Base-by-base conservation (phyloP, 2,329 filamentous ascomycete genomes). In the Cladophialophora psammophila region DNA sequence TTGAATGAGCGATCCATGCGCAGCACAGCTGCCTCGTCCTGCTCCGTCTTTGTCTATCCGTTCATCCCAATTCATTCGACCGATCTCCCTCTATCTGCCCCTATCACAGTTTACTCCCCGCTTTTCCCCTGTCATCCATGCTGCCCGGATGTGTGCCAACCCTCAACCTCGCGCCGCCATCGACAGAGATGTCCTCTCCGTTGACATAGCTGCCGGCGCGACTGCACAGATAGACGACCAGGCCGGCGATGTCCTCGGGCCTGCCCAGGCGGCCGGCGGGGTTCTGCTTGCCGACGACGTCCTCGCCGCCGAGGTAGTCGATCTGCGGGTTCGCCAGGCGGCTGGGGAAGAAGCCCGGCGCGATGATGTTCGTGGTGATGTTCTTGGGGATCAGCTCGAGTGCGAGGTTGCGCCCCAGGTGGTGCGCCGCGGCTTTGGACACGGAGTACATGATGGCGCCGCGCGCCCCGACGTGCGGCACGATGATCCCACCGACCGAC, bases 171-270 rank as follows among this genome's bases (percentile, higher is more conserved):
- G 65, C 66, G 20, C 87, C 87, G 1, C 88, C 88, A 75, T 91
- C 89, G 48, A 90, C 75, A 9, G 85, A 79, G 69, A 91, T 86
- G 2, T 86, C 87, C 15, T 88, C 87, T 3, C 89, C 89, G 69
- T 90, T 91, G 40, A 90, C 82, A 75, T 84, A 90, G 1, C 85
- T 81, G 3, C 91, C 90, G 1, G 90, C 91, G 63, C 85, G 81
- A 73, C 89, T 90, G 45, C 85, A 83, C 75, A 93, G 77, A 78
- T 90, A 93, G 64, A 93, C 78, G 75, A 90, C 91, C 0, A 86
- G 84, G 0, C 89, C 92, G 0, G 90, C 92, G 72, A 95, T 90
- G 78, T 95, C 92, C 80, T 94, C 91, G 0, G 91, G 85, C 69
- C 79, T 74, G 0, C 91, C 91, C 72, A 92, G 90, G 36, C 91